Conservation (phyloP, 2,329 filamentous ascomycete species). For the Endothia cerciana region DNA sequence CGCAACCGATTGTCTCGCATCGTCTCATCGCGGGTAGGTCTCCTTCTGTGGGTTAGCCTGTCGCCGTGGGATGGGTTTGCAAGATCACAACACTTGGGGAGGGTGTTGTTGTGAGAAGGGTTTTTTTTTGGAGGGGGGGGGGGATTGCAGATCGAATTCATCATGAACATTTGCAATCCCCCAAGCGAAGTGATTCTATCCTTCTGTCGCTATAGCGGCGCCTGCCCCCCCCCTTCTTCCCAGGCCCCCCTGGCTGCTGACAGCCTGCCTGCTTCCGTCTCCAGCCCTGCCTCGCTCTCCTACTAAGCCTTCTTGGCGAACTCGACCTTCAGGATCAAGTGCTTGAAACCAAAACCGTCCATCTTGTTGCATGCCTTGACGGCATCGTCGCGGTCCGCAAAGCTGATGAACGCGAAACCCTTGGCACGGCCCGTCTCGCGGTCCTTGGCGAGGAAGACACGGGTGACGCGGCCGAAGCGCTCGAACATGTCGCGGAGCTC, state of each 20-base stretch:
- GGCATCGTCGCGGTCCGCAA: constrained; percentile 86
- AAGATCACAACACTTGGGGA: neutral
- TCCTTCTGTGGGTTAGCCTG: neutral
- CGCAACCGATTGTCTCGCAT: neutral
- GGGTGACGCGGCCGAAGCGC: constrained; percentile 92
- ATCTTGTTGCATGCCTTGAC: constrained; percentile 94
- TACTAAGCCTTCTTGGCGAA: constrained; percentile 75
- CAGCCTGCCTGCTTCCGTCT: neutral
- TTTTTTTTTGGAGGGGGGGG: no score
- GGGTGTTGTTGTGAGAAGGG: no score
- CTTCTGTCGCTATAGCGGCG: neutral
- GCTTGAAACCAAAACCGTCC: constrained; percentile 92
- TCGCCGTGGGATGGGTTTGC: no score
- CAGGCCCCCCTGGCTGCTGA: neutral
- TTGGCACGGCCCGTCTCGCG: constrained; percentile 94
- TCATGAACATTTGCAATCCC: neutral
- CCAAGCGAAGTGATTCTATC: neutral
- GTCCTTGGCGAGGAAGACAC: constrained; percentile 98
- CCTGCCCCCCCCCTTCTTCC: neutral
- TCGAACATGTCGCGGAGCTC: constrained; percentile 98
- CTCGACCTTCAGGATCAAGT: constrained; percentile 84
- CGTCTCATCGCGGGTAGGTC: no score
- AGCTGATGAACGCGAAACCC: constrained; percentile 99
- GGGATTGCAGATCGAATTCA: no score
- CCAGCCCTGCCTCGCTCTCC: neutral